Evolutionary conservation across 2,329 filamentous ascomycete genomes (phyloP).

Genomic region (Exophiala dermatitidis): DNA sequence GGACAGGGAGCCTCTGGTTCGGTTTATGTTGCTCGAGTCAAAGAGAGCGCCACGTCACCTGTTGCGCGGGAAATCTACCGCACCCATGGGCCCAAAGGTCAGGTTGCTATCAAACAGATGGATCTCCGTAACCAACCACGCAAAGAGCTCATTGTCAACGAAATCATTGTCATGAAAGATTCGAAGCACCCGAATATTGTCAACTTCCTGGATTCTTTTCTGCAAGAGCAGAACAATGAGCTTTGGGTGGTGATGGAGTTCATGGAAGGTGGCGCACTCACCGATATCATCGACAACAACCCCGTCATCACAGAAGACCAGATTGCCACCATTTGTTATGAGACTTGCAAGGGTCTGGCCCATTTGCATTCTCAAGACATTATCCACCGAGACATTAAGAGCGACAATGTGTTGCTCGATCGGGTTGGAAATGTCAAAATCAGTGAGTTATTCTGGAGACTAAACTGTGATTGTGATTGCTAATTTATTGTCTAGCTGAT

Average conservation of each 20-base stretch:
- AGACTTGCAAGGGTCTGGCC: slow-evolving; percentile 93
- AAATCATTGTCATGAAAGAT: slow-evolving; percentile 99
- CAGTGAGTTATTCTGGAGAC: slow-evolving; percentile 53
- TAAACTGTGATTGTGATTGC: slow-evolving; percentile 1
- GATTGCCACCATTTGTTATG: slow-evolving; percentile 91
- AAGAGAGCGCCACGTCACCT: slow-evolving; percentile 74
- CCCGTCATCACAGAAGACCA: slow-evolving; percentile 88
- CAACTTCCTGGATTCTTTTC: slow-evolving; percentile 94
- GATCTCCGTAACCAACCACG: slow-evolving; percentile 93
- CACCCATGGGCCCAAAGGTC: slow-evolving; percentile 70
- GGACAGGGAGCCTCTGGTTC: slow-evolving; percentile 96
- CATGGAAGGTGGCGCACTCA: slow-evolving; percentile 96
- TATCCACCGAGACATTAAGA: slow-evolving; percentile 98
- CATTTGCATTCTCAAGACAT: slow-evolving; percentile 94
- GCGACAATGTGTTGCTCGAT: slow-evolving; percentile 93
- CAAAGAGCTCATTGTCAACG: slow-evolving; percentile 97
- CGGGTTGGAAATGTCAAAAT: slow-evolving; percentile 95
- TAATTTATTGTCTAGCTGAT: slow-evolving; percentile 57
- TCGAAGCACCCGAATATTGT: slow-evolving; percentile 97
- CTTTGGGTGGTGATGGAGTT: slow-evolving; percentile 99
- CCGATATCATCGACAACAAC: slow-evolving; percentile 98
- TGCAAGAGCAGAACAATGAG: slow-evolving; percentile 88
- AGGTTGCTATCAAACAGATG: slow-evolving; percentile 99
- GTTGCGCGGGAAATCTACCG: slow-evolving; percentile 72
- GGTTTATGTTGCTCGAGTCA: slow-evolving; percentile 94